These are phyloP conservation scores for Blastocystis hominis DNA, from an alignment of 352 stramenopile genomes.

Conservation along the genomic window DNA sequence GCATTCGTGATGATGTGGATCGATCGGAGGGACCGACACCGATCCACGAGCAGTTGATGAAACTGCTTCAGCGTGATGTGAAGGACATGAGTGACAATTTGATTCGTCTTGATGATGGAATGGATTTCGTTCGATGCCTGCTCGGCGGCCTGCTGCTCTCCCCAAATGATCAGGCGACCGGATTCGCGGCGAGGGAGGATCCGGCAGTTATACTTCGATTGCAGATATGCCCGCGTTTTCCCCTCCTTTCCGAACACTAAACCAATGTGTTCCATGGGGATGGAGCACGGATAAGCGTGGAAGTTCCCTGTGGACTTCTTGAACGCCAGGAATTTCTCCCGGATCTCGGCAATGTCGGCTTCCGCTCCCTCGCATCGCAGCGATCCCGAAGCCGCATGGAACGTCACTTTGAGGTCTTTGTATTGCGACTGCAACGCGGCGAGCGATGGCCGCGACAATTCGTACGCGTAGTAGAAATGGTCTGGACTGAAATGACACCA, in stretches of 20 bases:
- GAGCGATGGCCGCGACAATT: neutral
- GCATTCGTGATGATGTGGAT: neutral
- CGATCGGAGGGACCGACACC: neutral
- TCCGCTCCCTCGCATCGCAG: neutral
- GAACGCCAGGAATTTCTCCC: neutral
- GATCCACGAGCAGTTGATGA: neutral
- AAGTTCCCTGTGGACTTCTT: neutral
- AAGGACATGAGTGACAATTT: neutral
- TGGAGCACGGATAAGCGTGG: neutral
- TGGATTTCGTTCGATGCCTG: neutral
- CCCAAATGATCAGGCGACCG: neutral
- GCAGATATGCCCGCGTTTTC: neutral
- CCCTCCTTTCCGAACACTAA: neutral
- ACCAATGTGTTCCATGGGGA: neutral
- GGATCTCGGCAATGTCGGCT: neutral
- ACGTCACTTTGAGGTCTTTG: neutral
- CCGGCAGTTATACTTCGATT: neutral
- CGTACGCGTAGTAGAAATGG: neutral
- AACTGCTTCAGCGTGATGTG: neutral
- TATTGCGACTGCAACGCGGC: neutral
- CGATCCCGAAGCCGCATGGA: neutral
- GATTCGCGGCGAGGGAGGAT: neutral
- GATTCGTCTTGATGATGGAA: neutral
- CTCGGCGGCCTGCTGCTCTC: neutral
- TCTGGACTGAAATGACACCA: neutral